Conservation (phyloP, 441 rosid genomes). For the Monsonia emarginata region DNA sequence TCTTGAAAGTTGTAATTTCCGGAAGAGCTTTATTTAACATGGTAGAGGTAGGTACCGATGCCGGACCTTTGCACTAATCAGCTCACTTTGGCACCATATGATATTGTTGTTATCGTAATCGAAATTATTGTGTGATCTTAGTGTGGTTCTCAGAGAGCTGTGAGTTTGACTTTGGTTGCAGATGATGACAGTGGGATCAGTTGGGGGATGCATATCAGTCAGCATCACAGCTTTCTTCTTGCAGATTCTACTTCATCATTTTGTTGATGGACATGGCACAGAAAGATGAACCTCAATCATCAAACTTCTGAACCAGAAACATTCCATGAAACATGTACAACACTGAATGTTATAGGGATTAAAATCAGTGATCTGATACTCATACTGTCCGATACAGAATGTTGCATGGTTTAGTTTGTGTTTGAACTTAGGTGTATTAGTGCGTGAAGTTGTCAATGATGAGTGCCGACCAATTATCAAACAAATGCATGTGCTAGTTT, state of each 20-base stretch:
- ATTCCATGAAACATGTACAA: neutral
- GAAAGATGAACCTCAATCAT: neutral
- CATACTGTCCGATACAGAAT: neutral
- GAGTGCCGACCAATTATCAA: too few species aligned
- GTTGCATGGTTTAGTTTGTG: too few species aligned
- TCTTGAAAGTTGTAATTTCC: neutral
- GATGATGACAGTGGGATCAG: neutral
- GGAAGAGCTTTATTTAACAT: neutral
- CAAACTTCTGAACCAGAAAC: neutral
- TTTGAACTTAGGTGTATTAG: too few species aligned
- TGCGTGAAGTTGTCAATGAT: too few species aligned
- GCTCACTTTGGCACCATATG: neutral
- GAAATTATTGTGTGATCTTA: neutral
- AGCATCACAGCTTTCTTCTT: neutral
- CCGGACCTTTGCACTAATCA: neutral
- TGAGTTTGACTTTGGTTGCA: neutral
- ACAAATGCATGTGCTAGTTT: too few species aligned
- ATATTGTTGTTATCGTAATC: neutral
- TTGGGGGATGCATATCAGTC: neutral
- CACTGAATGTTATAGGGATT: too few species aligned
- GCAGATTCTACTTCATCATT: conserved; percentile 3
- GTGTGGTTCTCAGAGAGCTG: neutral
- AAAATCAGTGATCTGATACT: neutral
- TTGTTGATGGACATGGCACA: neutral
- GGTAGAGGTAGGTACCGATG: neutral